Evolutionary conservation across 2,329 filamentous ascomycete genomes (phyloP).

Genomic region (Neoscytalidium dimidiatum): DNA sequence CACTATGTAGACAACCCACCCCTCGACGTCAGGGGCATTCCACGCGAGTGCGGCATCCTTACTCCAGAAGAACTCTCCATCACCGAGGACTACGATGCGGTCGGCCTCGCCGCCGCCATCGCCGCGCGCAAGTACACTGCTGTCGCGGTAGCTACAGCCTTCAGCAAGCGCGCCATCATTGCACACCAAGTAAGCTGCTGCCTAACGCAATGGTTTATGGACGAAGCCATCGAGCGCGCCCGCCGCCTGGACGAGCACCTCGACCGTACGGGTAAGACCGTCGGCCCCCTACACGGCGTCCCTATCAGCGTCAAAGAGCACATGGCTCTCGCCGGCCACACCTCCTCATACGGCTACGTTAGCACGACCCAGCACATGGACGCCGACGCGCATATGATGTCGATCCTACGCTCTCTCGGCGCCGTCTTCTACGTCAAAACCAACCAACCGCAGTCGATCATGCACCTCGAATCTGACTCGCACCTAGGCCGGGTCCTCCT

Average conservation of each 20-base stretch:
- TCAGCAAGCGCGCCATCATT: constrained; percentile 27
- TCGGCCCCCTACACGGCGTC: constrained; percentile 54
- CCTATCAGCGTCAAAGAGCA: constrained; percentile 47
- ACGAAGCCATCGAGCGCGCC: constrained; percentile 25
- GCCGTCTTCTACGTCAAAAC: constrained; percentile 56
- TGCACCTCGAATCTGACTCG: constrained; percentile 53
- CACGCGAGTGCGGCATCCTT: constrained; percentile 45
- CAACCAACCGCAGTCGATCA: constrained; percentile 56
- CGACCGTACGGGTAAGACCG: constrained; percentile 25
- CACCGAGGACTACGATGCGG: constrained; percentile 50
- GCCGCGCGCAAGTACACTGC: constrained; percentile 38
- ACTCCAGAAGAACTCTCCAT: constrained; percentile 49
- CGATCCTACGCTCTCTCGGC: constrained; percentile 40
- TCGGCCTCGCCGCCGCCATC: constrained; percentile 44
- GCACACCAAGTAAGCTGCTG: constrained; percentile 17
- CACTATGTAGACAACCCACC: constrained; percentile 23
- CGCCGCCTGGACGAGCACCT: constrained; percentile 47
- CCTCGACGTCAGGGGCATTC: constrained; percentile 26
- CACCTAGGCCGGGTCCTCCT: constrained; percentile 56
- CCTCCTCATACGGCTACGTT: constrained; percentile 62
- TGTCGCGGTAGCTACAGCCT: constrained; percentile 38
- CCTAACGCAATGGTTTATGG: constrained; percentile 28
- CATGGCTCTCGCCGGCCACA: constrained; percentile 60
- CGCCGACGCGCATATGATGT: constrained; percentile 26
- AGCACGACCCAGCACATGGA: constrained; percentile 32